Evolutionary conservation across 179 eudicot genomes (phyloP).

Genomic region (Vitellaria paradoxa): DNA sequence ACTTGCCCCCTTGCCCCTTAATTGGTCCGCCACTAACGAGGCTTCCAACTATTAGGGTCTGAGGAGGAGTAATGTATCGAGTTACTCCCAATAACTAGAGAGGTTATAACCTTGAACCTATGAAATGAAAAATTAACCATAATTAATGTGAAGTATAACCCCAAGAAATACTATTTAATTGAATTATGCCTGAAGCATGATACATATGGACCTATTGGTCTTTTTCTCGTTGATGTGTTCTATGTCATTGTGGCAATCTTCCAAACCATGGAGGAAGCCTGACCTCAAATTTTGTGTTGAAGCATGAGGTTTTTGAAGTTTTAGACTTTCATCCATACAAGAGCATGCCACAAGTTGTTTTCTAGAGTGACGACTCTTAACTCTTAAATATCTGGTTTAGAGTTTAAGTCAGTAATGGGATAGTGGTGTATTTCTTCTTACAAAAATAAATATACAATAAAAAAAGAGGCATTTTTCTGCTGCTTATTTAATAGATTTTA

Average conservation of each 20-base stretch:
- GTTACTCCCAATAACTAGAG: too few species aligned
- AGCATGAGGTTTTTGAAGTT: too few species aligned
- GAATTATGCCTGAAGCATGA: neutral
- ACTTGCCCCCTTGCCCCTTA: too few species aligned
- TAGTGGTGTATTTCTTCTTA: neutral
- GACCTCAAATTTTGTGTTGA: neutral
- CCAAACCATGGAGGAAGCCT: neutral
- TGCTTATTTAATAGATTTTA: neutral
- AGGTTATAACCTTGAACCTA: neutral
- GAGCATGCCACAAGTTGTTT: neutral
- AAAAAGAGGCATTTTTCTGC: neutral
- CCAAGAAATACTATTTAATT: neutral
- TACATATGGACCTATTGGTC: neutral
- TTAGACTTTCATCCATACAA: too few species aligned
- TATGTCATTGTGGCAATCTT: neutral
- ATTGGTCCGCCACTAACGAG: too few species aligned
- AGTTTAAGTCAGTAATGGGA: neutral
- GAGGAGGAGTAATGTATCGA: too few species aligned
- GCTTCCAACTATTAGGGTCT: too few species aligned
- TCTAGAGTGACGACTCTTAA: neutral
- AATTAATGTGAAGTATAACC: neutral
- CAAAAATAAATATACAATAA: neutral
- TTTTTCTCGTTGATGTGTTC: neutral
- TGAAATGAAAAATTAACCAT: neutral
- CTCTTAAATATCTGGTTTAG: constrained; percentile 4